Base-by-base conservation (phyloP, 2,329 filamentous ascomycete species). In the Cadophora sp. region DNA sequence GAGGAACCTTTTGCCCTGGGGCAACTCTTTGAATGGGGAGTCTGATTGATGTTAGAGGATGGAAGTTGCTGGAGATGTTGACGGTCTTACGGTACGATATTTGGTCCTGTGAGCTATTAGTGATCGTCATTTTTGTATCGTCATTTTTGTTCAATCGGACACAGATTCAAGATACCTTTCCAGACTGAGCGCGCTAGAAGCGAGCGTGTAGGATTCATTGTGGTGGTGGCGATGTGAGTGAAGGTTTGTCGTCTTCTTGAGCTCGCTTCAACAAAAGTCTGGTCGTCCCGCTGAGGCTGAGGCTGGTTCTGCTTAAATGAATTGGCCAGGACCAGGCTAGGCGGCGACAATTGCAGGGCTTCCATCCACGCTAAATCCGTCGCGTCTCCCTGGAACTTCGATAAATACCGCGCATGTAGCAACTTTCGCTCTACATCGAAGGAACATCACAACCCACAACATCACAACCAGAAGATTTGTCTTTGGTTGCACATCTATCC, bases 141-240 rank as follows among this genome's bases (percentile, higher is more conserved):
- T 36, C 39, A 50, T 22, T 2, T 22, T 16, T 45, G 14, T 14
- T 9, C 24, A 55, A 20, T 27, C 22, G 16, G 16, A 14, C 24
- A 30, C 27, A 22, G 1, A 13, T 18, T 11, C 22, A n/a, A 27
- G 78, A 70, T 79, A 91, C 90, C 90, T 84, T 93, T 92, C 90
- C 90, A 92, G 72, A 91, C 86, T 22, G 90, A 92, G 68, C 90
- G 87, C 76, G 84, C 82, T 45, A 87, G 76, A 14, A 88, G 84
- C 72, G 81, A 83, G 72, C 85, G 81, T 68, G 87, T 89, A 67
- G 85, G 82, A 76, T 85, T 81, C 88, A 90, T 91, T 73, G 76
- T 81, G 70, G 64, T 66, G 36, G 9, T 48, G 45, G 24, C 41
- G 51, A 20, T 48, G 20, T 2, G 27, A 39, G 36, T 14, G 30